phyloP scores from a whole-genome alignment of 495 filamentous ascomycete genomes.

The Daldinia grandis region DNA sequence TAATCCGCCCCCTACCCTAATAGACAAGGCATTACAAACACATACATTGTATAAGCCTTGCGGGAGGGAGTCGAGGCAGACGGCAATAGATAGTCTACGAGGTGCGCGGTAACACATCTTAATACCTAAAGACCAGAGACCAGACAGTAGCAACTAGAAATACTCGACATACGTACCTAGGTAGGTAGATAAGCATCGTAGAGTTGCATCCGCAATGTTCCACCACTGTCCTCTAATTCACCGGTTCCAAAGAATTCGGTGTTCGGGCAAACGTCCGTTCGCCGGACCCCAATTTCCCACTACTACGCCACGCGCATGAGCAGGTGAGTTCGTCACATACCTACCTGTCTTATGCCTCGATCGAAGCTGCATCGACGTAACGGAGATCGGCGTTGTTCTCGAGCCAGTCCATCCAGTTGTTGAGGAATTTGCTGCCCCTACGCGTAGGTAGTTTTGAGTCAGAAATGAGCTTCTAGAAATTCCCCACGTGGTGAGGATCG shows the following conservation, averaged over 20 bases:
- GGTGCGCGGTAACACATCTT: constrained; percentile 17
- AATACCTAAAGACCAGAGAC: constrained; percentile 14
- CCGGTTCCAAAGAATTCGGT: constrained; percentile 4
- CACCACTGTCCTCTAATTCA: constrained; percentile 20
- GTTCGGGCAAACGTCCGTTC: constrained; percentile 27
- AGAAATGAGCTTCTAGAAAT: constrained; percentile 29
- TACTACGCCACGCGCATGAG: background rate
- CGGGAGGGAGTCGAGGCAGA: background rate
- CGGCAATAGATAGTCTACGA: constrained; percentile 14
- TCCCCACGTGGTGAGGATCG: constrained; percentile 21
- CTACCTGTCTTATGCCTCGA: constrained; percentile 45
- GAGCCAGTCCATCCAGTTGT: constrained; percentile 86
- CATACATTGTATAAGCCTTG: background rate
- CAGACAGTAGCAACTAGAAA: constrained; percentile 14
- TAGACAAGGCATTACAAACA: background rate
- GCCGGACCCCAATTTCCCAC: constrained; percentile 15
- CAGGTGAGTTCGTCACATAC: constrained; percentile 6
- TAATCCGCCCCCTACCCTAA: background rate
- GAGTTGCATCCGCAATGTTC: constrained; percentile 19
- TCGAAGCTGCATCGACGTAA: constrained; percentile 75
- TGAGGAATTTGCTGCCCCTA: constrained; percentile 80
- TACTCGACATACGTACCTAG: background rate
- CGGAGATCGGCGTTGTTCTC: constrained; percentile 86
- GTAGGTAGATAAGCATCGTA: constrained; percentile 17
- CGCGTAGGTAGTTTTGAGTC: background rate